Evolutionary conservation across 2,329 filamentous ascomycete species (phyloP).

Genomic region (Paecilomyces sp.): DNA sequence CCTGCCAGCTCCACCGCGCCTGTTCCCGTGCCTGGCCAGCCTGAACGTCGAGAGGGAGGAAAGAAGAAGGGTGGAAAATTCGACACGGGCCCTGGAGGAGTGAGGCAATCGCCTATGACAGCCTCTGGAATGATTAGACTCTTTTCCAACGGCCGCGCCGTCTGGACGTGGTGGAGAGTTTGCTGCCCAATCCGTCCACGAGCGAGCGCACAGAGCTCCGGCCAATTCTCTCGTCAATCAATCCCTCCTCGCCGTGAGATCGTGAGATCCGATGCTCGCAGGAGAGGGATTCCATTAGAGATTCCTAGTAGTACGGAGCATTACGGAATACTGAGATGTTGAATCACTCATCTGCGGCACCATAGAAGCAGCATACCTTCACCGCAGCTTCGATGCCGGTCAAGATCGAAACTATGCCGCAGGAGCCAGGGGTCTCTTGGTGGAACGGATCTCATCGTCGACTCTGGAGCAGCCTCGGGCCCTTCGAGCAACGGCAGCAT

Average conservation of each 20-base stretch:
- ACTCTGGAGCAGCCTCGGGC: not conserved
- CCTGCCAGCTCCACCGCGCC: not conserved
- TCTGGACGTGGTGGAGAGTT: not conserved
- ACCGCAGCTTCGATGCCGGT: no score
- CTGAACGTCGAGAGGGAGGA: not conserved
- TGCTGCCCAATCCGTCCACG: not conserved
- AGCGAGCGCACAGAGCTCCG: not conserved
- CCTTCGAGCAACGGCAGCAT: not conserved
- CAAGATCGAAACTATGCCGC: not conserved
- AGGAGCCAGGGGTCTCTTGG: not conserved
- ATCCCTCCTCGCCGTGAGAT: not conserved
- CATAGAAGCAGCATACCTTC: no score
- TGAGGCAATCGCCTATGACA: not conserved
- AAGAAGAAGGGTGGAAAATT: slow-evolving; percentile 1
- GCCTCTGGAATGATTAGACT: not conserved
- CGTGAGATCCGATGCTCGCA: not conserved
- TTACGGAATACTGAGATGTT: no score
- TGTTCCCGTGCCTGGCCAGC: not conserved
- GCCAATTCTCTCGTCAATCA: not conserved
- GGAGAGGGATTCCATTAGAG: not conserved
- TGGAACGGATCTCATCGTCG: not conserved
- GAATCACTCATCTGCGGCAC: no score
- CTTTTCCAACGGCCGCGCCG: not conserved
- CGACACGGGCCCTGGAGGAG: not conserved
- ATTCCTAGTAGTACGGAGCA: no score